Percentiles rank a stretch among this genome's conserved stretches.
Conservation (phyloP, 1,139 yeast genomes). For the Trichomonascaceae sp. region DNA sequence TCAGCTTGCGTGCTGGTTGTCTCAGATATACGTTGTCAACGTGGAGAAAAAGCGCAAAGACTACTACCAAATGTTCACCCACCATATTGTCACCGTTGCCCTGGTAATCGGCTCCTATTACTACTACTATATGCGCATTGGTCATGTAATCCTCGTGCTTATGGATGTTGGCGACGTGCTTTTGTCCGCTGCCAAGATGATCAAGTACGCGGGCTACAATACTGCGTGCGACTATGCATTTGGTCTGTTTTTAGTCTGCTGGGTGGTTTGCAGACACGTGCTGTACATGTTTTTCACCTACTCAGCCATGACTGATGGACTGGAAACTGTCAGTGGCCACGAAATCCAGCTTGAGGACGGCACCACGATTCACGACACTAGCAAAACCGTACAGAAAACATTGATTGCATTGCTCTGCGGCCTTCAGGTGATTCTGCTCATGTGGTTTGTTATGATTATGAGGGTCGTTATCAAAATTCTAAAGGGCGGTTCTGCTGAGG, state of each 20-base stretch:
- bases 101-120: constrained; percentile 62
- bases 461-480: constrained; percentile 60
- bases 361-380: constrained; percentile 32
- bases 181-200: constrained; percentile 60
- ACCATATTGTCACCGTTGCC: constrained; percentile 67
- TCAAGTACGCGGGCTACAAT: constrained; percentile 55
- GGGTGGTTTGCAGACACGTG: constrained; percentile 67
- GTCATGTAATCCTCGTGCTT: constrained; percentile 60
- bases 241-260: constrained; percentile 47
- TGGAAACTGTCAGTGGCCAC: constrained; percentile 11
- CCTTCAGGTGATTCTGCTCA: constrained; percentile 49
- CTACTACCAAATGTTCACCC: constrained; percentile 74
- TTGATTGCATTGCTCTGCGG: constrained; percentile 49
- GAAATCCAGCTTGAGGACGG: constrained; percentile 14
- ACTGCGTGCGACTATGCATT: constrained; percentile 57
- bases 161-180: constrained; percentile 79
- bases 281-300: constrained; percentile 55
- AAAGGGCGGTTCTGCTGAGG: constrained; percentile 63
- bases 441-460: constrained; percentile 67
- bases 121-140: constrained; percentile 61
- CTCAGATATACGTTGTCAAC: constrained; percentile 64
- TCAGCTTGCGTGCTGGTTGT: constrained; percentile 67
- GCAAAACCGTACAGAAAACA: constrained; percentile 32
- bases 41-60: constrained; percentile 74
- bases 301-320: constrained; percentile 21